Percentiles rank a stretch among this genome's conserved stretches.
Conservation (phyloP, 2,329 filamentous ascomycete genomes). For the Epichloe aotearoae region DNA sequence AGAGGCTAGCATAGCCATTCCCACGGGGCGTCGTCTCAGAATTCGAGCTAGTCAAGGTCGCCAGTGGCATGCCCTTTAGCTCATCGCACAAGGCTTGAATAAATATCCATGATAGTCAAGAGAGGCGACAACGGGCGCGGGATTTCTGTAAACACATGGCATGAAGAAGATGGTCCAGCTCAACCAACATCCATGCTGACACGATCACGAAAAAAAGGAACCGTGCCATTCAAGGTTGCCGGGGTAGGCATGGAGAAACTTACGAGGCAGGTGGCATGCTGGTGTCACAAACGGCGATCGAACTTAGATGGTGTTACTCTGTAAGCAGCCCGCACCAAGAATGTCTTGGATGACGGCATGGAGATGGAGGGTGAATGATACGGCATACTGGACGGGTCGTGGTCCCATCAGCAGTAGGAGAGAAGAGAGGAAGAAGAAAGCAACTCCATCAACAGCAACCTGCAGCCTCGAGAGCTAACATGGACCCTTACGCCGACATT, state of each 20-base stretch:
- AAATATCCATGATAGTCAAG: too few species aligned
- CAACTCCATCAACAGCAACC: too few species aligned
- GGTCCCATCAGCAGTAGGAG: too few species aligned
- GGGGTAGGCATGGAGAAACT: not conserved
- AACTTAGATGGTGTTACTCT: not conserved
- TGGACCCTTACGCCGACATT: too few species aligned
- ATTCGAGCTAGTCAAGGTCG: not conserved
- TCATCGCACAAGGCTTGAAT: not conserved
- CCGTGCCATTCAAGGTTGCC: too few species aligned
- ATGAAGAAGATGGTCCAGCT: too few species aligned
- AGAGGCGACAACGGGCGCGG: too few species aligned
- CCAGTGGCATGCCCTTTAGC: constrained; percentile 1
- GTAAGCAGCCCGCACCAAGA: not conserved
- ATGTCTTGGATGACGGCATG: not conserved
- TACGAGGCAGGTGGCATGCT: not conserved
- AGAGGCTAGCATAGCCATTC: not conserved
- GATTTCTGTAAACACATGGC: too few species aligned
- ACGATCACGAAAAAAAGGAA: too few species aligned
- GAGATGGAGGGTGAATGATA: not conserved
- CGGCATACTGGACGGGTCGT: not conserved
- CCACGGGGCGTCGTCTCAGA: constrained; percentile 3
- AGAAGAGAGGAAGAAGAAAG: too few species aligned
- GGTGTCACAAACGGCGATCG: not conserved
- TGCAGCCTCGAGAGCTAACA: too few species aligned
- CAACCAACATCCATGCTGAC: too few species aligned